Base-by-base conservation (phyloP, 1,139 yeast species). In the Sugiyamaella castrensis region DNA sequence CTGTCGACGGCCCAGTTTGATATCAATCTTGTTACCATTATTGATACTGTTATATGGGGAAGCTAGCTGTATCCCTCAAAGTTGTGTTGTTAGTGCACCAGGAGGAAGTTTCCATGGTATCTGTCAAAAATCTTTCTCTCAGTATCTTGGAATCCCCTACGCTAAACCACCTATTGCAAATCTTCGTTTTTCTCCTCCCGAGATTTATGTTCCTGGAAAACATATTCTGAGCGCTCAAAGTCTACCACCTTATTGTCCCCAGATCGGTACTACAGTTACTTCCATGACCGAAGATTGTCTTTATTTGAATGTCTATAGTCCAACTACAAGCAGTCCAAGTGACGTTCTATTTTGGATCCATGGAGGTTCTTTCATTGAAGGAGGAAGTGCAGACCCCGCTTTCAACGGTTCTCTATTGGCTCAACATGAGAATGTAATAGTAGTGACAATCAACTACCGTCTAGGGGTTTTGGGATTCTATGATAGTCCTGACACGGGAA, bases 361-460 rank as follows among this genome's bases (percentile, higher is more conserved):
- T 48, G 74, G 73, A 4, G 73, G 74, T n/a, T 67, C 71, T 1
- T 68, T 67, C 47, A 32, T 51, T 8, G 55, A 50, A 12, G 71
- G 72, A 2, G 62, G 70, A 1, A 55, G 63, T 28, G 53, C 62
- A 6, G 67, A 67, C 37, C 63, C 67, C 5, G 57, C 60, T 2
- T 62, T 66, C 50, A 64, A 69, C 49, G 70, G 69, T 19, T 49
- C 66, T 4, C 46, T 47, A 8, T 57, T 70, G 16, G 68, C 70
- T 1, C 48, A 56, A 28, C 55, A 57, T 9, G 59, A 63, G 42
- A 61, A 64, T 19, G 63, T 69, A 37, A 59, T 71, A 37, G 67
- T 68, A 24, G 71, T 71, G 12, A 58, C 71, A 4, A 43, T 68
- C 47, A 70, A 71, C 56, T 71, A 71, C 51, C 61, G 75, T 33